A percentile compares a stretch with the other conserved stretches of the same genome.
Evolutionary conservation across 176 grass and related monocot genomes (phyloP).

Genomic region (Oryza longistaminata): DNA sequence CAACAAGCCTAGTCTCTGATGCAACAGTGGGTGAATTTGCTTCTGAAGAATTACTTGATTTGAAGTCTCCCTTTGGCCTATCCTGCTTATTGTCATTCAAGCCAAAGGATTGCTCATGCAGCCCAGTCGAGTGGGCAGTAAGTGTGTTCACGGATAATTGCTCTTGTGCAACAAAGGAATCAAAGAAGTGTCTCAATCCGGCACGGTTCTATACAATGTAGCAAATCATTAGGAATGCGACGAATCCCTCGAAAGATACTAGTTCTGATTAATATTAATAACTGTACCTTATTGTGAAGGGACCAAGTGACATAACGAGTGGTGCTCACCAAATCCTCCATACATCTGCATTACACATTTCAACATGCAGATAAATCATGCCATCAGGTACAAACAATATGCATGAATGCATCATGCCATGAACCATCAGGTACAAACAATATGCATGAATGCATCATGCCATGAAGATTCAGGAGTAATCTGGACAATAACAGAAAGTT

Average conservation of each 20-base stretch:
- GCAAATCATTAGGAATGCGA: conserved; percentile 24
- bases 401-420: no score
- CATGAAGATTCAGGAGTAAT: background rate
- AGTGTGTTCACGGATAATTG: conserved; percentile 48
- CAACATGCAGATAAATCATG: conserved; percentile 3
- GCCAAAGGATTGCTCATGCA: conserved; percentile 46
- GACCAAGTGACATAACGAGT: conserved; percentile 98
- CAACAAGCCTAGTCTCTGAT: conserved; percentile 67
- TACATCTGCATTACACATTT: conserved; percentile 57
- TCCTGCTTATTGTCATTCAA: conserved; percentile 54
- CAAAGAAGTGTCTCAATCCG: conserved; percentile 76
- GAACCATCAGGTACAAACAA: no score
- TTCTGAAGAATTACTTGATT: conserved; percentile 52
- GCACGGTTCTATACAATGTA: conserved; percentile 61
- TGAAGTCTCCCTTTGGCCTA: conserved; percentile 53
- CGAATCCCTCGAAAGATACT: background rate
- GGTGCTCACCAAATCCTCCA: conserved; percentile 95
- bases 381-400: conserved; percentile 8
- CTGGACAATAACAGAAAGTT: background rate
- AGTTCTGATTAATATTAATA: conserved; percentile 23
- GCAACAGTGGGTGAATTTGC: conserved; percentile 42
- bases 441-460: background rate
- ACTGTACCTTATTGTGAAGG: conserved; percentile 84
- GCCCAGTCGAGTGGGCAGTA: conserved; percentile 25
- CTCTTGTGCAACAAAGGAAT: conserved; percentile 78